Evolutionary conservation across 331 rosid genomes (phyloP).

Genomic region (Rosa hybrid): DNA sequence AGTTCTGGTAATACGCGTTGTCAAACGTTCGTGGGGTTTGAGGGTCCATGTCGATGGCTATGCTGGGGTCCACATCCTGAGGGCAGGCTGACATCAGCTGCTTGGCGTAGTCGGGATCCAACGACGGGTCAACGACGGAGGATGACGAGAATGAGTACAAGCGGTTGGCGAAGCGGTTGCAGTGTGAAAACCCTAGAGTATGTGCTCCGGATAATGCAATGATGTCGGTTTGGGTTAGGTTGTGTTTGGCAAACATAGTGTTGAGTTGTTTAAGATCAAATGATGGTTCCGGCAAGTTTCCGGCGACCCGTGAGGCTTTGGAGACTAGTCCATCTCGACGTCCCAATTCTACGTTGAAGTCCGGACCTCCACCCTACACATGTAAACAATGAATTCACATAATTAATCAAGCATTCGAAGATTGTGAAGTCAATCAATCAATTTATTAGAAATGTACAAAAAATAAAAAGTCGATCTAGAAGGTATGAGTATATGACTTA

Average conservation of each 20-base stretch:
- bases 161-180: constrained; percentile 55
- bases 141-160: constrained; percentile 48
- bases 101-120: constrained; percentile 46
- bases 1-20: constrained; percentile 55
- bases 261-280: constrained; percentile 54
- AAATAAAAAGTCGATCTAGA: too few species aligned
- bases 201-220: constrained; percentile 89
- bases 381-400: not conserved
- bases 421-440: not conserved
- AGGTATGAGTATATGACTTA: not conserved
- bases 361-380: constrained; percentile 70
- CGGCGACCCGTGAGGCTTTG: constrained; percentile 49
- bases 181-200: constrained; percentile 76
- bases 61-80: constrained; percentile 39
- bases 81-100: constrained; percentile 51
- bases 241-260: constrained; percentile 46
- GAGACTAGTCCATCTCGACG: constrained; percentile 80
- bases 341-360: constrained; percentile 76
- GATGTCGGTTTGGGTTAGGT: constrained; percentile 55
- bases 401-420: not conserved
- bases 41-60: constrained; percentile 53
- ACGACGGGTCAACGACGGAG: constrained; percentile 54
- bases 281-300: constrained; percentile 55
- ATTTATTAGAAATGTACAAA: not conserved
- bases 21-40: constrained; percentile 44